Percentiles rank a stretch among this genome's conserved stretches.
phyloP scores from a whole-genome alignment of 768 basidiomycete genomes.

The Rickenella mellea region DNA sequence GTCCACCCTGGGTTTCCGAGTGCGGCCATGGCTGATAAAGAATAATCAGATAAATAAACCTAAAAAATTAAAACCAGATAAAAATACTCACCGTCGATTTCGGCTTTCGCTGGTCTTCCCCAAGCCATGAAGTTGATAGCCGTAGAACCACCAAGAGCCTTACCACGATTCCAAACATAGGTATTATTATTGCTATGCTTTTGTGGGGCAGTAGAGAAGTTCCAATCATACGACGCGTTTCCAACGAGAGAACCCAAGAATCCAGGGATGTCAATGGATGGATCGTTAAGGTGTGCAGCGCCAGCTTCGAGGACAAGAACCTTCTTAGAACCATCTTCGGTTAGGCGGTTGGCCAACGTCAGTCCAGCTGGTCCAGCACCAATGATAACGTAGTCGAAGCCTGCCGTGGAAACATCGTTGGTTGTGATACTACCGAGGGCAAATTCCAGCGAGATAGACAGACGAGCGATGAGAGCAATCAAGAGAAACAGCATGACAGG shows the following conservation, averaged over 20 bases:
- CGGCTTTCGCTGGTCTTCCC: no score
- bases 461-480: no score
- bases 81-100: no score
- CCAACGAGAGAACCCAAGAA: conserved; percentile 8
- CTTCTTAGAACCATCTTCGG: conserved; percentile 20
- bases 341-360: conserved; percentile 25
- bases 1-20: conserved; percentile 18
- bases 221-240: conserved; percentile 12
- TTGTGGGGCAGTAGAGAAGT: conserved; percentile 12
- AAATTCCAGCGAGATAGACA: no score
- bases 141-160: conserved; percentile 12
- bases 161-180: conserved; percentile 11
- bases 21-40: no score
- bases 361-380: conserved; percentile 21
- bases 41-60: no score
- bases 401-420: conserved; percentile 5
- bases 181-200: conserved; percentile 4
- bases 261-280: conserved; percentile 3
- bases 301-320: conserved; percentile 25
- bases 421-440: no score
- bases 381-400: conserved; percentile 13
- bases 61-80: no score
- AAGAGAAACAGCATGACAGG: no score
- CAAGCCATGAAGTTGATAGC: conserved; percentile 11
- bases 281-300: conserved; percentile 6